Evolutionary conservation across 2,329 filamentous ascomycete genomes (phyloP), one percentile per base, ranked within the genome.

Genomic region (Teratosphaeria nubilosa): DNA sequence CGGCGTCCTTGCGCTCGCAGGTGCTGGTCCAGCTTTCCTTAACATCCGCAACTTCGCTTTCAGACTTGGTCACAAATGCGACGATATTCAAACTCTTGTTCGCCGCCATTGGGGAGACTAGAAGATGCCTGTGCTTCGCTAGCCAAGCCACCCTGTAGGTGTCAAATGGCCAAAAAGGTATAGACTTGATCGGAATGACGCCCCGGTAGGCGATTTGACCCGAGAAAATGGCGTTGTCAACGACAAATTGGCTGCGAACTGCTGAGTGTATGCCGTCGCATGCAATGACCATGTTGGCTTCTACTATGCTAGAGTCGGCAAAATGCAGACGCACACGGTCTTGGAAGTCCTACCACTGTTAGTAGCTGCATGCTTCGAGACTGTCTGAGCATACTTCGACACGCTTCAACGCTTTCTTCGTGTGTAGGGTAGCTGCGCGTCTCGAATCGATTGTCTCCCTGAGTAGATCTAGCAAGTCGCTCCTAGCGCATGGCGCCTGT

Each of bases 191-290:
- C 50, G 65, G 53, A 56, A 63, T 55, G 68, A 72, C 32, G 68
- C 74, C n/a, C 67, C 74, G 32, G 74, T 72, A 68, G 5, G 69
- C 75, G 4, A 75, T 64, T n/a, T 78, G 76, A 37, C 78, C 78
- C 0, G 76, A 78, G 64, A 82, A 85, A 1, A 70, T 73, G 1
- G 82, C 78, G 34, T 75, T 66, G 0, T 80, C 63, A 0, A 76
- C 73, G 0, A 81, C 78, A 52, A 86, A 70, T 50, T 82, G 77
- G 3, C 59, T 56, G 13, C 63, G 60, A 7, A 66, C 55, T 3
- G 55, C 51, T 16, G 63, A 65, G 53, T 66, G 64, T 20, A 64
- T 62, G n/a, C 65, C 65, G 53, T 67, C 65, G 34, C 60, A 59
- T 27, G 50, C 65, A 6, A 67, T 58, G 31, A 67, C 56, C 2